Conservation (phyloP, 2,329 filamentous ascomycete species). For the Venturia effusa region DNA sequence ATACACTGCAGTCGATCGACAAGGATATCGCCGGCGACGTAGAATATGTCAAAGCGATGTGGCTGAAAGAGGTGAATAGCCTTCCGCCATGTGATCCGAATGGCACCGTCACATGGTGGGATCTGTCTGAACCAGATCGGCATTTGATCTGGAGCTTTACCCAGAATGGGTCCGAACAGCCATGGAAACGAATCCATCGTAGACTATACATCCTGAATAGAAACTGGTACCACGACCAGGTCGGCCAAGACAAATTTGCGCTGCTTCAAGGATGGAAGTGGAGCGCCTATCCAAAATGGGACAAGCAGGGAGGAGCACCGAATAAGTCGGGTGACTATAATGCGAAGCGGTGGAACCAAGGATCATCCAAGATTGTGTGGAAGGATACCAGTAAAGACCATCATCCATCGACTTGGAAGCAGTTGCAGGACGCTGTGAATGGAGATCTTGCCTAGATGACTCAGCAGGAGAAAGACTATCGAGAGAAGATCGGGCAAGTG, state of each 20-base stretch:
- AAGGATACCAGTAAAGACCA: not conserved
- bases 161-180: not conserved
- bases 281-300: not conserved
- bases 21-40: not conserved
- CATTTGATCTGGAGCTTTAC: not conserved
- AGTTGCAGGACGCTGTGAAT: not conserved
- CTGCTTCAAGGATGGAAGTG: too few species aligned
- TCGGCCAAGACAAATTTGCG: not conserved
- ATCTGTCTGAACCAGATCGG: not conserved
- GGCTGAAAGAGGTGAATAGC: not conserved
- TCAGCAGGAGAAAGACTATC: not conserved
- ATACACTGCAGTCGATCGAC: not conserved
- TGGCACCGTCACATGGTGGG: too few species aligned
- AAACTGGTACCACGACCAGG: not conserved
- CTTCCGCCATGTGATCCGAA: too few species aligned
- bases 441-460: not conserved
- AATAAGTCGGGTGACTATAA: not conserved
- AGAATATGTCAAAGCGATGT: not conserved
- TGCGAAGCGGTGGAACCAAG: not conserved
- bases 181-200: not conserved
- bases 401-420: not conserved
- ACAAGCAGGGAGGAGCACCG: not conserved
- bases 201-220: not conserved
- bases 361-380: not conserved
- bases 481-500: too few species aligned